A percentile compares a stretch with the other conserved stretches of the same genome.
These are phyloP conservation scores for Grosmannia clavigera DNA, from an alignment of 2,329 filamentous ascomycete species.

Conservation along the genomic window DNA sequence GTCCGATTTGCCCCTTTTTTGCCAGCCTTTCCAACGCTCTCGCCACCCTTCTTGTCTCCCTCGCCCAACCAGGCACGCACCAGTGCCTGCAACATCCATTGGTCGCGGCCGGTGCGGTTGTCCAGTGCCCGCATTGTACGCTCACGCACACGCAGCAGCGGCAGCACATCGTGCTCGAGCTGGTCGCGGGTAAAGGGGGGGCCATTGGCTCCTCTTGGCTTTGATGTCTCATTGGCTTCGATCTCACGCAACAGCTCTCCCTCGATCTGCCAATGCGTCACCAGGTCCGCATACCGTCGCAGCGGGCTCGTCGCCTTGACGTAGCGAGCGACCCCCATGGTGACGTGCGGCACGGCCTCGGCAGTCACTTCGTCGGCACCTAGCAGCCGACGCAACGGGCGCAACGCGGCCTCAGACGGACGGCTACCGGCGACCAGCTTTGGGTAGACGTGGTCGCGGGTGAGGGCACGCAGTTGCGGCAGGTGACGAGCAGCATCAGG, in stretches of 20 bases:
- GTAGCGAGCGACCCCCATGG: conserved; percentile 48
- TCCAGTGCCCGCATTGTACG: conserved; percentile 33
- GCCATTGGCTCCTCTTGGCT: background rate
- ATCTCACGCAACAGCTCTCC: conserved; percentile 37
- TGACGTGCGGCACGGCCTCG: conserved; percentile 40
- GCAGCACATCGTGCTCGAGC: conserved; percentile 32
- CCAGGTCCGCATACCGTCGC: conserved; percentile 49
- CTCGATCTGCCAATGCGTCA: conserved; percentile 57
- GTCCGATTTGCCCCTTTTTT: background rate
- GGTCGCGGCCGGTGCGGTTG: conserved; percentile 28
- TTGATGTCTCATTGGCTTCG: conserved; percentile 8
- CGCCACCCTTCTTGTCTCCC: background rate
- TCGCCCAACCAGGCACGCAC: conserved; percentile 42
- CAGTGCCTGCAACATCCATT: conserved; percentile 49
- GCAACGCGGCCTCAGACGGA: conserved; percentile 19
- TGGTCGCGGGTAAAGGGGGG: conserved; percentile 28
- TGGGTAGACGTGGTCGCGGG: conserved; percentile 25
- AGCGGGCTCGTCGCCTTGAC: conserved; percentile 53
- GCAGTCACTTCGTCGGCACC: conserved; percentile 41
- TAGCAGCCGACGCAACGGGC: conserved; percentile 23
- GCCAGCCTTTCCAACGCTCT: background rate
- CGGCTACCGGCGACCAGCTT: conserved; percentile 22
- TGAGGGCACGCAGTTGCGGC: conserved; percentile 24
- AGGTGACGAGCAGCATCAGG: conserved; percentile 26
- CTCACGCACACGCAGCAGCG: conserved; percentile 40